phyloP scores from a whole-genome alignment of 2,329 filamentous ascomycete species.

The Diaporthe vaccinii region DNA sequence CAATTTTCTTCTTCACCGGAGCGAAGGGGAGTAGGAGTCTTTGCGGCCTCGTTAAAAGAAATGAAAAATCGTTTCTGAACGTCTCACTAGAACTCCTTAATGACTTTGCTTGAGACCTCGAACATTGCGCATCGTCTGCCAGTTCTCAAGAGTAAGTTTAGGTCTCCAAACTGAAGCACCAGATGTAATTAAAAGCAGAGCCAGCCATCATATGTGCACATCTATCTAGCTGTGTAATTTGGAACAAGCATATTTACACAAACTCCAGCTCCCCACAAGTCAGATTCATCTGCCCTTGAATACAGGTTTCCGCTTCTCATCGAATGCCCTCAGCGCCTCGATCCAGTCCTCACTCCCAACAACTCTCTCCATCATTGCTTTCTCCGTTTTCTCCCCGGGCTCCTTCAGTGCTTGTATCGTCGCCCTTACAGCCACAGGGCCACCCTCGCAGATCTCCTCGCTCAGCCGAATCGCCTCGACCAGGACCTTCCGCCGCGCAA shows the following conservation, averaged over 20 bases:
- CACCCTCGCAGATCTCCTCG: conserved; percentile 84
- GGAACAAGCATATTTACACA: not conserved
- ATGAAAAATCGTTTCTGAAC: not conserved
- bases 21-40: not conserved
- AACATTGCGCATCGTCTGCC: too few relatives aligned
- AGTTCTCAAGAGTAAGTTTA: too few relatives aligned
- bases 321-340: conserved; percentile 90
- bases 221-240: too few relatives aligned
- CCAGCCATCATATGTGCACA: too few relatives aligned
- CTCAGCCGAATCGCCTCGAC: conserved; percentile 84
- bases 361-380: conserved; percentile 86
- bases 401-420: conserved; percentile 83
- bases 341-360: conserved; percentile 86
- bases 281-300: conserved; percentile 62
- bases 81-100: not conserved
- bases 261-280: too few relatives aligned
- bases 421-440: conserved; percentile 84
- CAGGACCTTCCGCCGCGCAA: conserved; percentile 77
- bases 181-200: too few relatives aligned
- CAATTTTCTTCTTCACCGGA: not conserved
- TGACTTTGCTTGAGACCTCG: too few relatives aligned
- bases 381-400: conserved; percentile 82
- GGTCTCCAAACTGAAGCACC: too few relatives aligned
- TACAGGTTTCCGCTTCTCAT: conserved; percentile 71
- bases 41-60: not conserved